These are phyloP conservation scores for Firmiana major DNA, from an alignment of 345 rosid species.

Conservation along the genomic window DNA sequence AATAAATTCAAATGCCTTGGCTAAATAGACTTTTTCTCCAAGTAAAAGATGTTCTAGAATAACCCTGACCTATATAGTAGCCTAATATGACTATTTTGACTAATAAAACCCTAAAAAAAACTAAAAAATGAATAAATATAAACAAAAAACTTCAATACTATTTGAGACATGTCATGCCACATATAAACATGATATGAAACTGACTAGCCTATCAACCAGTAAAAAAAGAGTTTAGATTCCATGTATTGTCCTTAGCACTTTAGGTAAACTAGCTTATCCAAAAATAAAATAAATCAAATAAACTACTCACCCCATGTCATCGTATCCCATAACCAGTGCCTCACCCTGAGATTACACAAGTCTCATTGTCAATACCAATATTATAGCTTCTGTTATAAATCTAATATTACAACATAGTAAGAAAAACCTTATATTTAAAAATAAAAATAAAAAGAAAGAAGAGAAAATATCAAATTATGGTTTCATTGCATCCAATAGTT, in stretches of 20 bases:
- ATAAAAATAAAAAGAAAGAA: neutral
- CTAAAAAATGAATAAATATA: neutral
- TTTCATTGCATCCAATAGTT: neutral
- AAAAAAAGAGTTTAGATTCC: conserved; percentile 6
- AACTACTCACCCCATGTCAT: conserved; percentile 87
- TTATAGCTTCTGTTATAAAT: neutral
- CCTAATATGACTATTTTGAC: neutral
- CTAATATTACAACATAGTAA: neutral
- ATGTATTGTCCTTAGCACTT: neutral
- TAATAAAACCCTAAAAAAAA: neutral
- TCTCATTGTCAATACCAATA: conserved; percentile 9
- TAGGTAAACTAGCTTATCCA: neutral
- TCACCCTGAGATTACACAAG: conserved; percentile 69
- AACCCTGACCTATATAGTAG: neutral
- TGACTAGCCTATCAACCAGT: neutral
- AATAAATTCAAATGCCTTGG: neutral
- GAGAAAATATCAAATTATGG: neutral
- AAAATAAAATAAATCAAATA: neutral
- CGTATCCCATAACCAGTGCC: conserved; percentile 98
- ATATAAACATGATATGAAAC: neutral
- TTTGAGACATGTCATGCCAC: neutral
- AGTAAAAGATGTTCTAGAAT: neutral
- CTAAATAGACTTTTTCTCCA: neutral
- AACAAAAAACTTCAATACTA: neutral
- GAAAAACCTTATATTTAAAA: neutral